A percentile compares a stretch with the other conserved stretches of the same genome.
phyloP scores from a whole-genome alignment of 805 yeast species.

The Kuraishia piskuri region DNA sequence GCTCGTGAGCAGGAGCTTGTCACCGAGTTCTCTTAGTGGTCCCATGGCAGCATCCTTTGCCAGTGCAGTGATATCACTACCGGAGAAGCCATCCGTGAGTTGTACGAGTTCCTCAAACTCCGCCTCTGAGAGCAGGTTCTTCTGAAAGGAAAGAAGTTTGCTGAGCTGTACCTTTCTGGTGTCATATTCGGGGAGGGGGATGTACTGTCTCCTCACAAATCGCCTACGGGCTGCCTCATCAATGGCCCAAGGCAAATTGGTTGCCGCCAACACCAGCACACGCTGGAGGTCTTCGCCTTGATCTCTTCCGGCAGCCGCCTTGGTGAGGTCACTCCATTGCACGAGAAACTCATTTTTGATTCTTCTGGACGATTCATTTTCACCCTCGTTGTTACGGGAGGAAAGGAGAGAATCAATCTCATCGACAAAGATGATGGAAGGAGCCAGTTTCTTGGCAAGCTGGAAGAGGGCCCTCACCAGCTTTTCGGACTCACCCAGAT shows the following conservation, averaged over 20 bases:
- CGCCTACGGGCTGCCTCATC: conserved; percentile 96
- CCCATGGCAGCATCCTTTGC: conserved; percentile 99
- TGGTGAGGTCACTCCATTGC: conserved; percentile 89
- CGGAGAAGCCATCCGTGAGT: conserved; percentile 80
- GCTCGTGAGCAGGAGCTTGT: conserved; percentile 58
- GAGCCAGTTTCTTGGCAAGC: conserved; percentile 78
- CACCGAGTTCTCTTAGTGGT: conserved; percentile 85
- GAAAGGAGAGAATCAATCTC: conserved; percentile 90
- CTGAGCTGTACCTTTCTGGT: conserved; percentile 67
- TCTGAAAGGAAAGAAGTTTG: conserved; percentile 62
- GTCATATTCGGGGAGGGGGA: conserved; percentile 85
- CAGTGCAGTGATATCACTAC: conserved; percentile 85
- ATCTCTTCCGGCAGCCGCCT: conserved; percentile 75
- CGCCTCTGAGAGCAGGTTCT: conserved; percentile 53
- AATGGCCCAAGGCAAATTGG: conserved; percentile 93
- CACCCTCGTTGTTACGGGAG: conserved; percentile 60
- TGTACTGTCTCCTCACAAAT: conserved; percentile 85
- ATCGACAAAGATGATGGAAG: conserved; percentile 90
- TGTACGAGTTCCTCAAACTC: conserved; percentile 55
- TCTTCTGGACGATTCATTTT: conserved; percentile 79
- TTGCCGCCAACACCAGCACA: conserved; percentile 88
- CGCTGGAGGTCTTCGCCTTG: conserved; percentile 44
- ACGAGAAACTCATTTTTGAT: conserved; percentile 89
- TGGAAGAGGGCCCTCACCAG: conserved; percentile 82
- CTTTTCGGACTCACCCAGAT: conserved; percentile 90